Conservation (phyloP, 805 yeast species). For the Brettanomyces custersianus region DNA sequence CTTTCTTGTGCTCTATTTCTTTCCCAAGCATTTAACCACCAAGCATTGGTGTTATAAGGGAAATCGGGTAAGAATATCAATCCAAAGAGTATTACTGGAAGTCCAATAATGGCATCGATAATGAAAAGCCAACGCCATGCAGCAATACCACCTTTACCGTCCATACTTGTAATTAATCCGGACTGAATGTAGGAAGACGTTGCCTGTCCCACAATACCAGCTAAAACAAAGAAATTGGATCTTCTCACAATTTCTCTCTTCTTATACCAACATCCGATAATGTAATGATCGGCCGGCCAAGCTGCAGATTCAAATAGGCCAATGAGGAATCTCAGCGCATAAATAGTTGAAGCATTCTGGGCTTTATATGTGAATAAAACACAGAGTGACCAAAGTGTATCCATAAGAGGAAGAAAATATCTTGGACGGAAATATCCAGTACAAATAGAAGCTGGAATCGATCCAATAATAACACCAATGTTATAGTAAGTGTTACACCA, state of each 20-base stretch:
- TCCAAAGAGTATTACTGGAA: conserved; percentile 24
- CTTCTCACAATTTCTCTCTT: conserved; percentile 35
- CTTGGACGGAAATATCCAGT: conserved; percentile 40
- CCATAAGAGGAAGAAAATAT: conserved; percentile 17
- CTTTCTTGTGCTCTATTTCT: conserved; percentile 15
- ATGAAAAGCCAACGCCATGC: conserved; percentile 67
- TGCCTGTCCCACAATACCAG: conserved; percentile 32
- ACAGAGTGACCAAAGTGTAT: conserved; percentile 23
- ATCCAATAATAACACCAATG: conserved; percentile 19
- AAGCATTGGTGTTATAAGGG: conserved; percentile 28
- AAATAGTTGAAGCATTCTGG: conserved; percentile 25
- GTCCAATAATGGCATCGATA: conserved; percentile 42
- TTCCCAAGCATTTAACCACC: conserved; percentile 14
- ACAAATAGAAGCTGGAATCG: conserved; percentile 10
- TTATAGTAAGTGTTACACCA: conserved; percentile 30
- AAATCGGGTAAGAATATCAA: conserved; percentile 45
- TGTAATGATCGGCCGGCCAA: conserved; percentile 31
- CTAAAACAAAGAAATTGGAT: conserved; percentile 31
- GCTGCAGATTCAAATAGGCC: conserved; percentile 37
- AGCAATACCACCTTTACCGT: conserved; percentile 37
- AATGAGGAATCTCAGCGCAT: conserved; percentile 33
- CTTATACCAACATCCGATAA: conserved; percentile 35
- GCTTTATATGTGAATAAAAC: conserved; percentile 21
- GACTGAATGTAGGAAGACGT: conserved; percentile 36
- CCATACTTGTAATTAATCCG: conserved; percentile 31